Evolutionary conservation across 495 filamentous ascomycete species (phyloP).

Genomic region (Penicillium tannophilum): DNA sequence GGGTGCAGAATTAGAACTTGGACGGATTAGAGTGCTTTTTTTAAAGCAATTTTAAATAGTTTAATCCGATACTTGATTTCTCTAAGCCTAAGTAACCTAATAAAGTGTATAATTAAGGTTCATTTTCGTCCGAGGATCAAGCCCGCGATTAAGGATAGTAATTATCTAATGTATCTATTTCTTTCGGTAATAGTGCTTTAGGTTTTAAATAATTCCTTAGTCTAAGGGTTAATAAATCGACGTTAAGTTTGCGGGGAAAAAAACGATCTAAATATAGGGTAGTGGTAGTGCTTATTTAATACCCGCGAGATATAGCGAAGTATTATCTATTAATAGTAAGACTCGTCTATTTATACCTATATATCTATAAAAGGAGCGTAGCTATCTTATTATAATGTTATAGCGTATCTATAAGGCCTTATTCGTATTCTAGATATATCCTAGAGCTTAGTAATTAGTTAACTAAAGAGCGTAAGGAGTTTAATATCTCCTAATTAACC

Average conservation of each 20-base stretch:
- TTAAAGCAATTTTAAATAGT: constrained; percentile 11
- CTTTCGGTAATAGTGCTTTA: constrained; percentile 28
- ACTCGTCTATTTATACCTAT: too few relatives aligned
- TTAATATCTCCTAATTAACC: too few relatives aligned
- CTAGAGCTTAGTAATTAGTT: too few relatives aligned
- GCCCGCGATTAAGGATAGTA: constrained; percentile 9
- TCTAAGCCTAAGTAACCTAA: constrained; percentile 8
- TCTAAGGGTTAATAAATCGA: constrained; percentile 29
- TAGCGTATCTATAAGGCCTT: too few relatives aligned
- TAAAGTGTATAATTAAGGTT: constrained; percentile 7
- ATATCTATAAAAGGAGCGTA: too few relatives aligned
- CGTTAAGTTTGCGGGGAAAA: constrained; percentile 28
- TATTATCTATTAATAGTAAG: too few relatives aligned
- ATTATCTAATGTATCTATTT: constrained; percentile 24
- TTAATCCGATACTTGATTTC: neutral
- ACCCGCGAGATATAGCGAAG: too few relatives aligned
- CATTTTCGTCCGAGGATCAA: constrained; percentile 6
- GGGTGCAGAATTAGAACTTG: neutral
- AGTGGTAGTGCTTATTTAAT: too few relatives aligned
- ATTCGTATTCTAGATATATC: too few relatives aligned
- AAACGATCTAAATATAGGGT: too few relatives aligned
- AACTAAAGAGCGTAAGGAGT: too few relatives aligned
- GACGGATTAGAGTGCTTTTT: neutral
- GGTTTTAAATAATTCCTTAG: constrained; percentile 31
- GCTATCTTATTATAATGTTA: too few relatives aligned